Conservation (phyloP, 2,329 filamentous ascomycete species). For the Teratosphaeriaceae sp. region DNA sequence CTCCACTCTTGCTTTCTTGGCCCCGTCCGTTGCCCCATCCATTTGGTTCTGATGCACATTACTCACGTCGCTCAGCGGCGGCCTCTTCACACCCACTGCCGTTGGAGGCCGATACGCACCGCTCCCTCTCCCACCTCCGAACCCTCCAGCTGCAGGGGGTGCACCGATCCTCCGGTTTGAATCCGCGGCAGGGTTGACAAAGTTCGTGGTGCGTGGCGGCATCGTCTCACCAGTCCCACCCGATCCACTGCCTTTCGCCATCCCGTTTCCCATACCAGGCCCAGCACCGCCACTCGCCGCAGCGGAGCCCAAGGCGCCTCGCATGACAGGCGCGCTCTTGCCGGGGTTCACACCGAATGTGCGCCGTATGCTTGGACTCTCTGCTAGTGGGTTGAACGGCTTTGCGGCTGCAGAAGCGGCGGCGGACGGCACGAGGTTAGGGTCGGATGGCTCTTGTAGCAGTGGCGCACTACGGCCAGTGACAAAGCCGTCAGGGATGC, state of each 20-base stretch:
- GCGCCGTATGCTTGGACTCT: constrained; percentile 72
- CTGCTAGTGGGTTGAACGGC: constrained; percentile 42
- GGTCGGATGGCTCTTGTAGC: constrained; percentile 29
- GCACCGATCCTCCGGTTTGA: constrained; percentile 43
- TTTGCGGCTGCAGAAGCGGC: constrained; percentile 17
- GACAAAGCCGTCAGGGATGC: constrained; percentile 38
- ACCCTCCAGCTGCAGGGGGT: constrained; percentile 31
- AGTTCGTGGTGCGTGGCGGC: constrained; percentile 31
- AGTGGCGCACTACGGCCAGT: constrained; percentile 39
- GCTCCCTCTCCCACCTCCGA: constrained; percentile 33
- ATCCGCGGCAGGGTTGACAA: constrained; percentile 44
- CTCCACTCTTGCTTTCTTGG: constrained; percentile 33
- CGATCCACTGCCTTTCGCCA: constrained; percentile 5
- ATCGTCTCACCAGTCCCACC: constrained; percentile 11
- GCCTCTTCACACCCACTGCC: constrained; percentile 27
- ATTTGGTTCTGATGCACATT: constrained; percentile 30
- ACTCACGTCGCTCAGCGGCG: constrained; percentile 40
- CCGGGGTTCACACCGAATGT: constrained; percentile 81
- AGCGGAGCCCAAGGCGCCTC: constrained; percentile 15
- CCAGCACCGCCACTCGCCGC: background rate
- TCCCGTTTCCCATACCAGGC: no score
- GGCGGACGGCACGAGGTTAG: constrained; percentile 27
- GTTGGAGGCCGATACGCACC: constrained; percentile 39
- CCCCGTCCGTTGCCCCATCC: constrained; percentile 28
- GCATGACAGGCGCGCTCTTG: constrained; percentile 65